Conservation (phyloP, 2,329 filamentous ascomycete species). For the Tricladium varicosporioides region DNA sequence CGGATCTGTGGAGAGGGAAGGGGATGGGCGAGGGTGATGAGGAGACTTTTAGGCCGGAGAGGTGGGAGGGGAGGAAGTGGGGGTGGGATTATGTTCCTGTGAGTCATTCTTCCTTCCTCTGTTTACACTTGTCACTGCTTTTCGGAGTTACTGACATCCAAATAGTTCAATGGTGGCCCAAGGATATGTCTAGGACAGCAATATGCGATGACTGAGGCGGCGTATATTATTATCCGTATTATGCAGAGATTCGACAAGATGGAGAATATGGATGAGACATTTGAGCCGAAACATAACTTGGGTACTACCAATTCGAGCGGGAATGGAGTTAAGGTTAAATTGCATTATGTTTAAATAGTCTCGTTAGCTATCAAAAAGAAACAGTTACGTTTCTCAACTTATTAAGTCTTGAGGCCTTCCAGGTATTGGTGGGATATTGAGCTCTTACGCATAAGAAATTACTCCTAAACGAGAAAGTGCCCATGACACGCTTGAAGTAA, state of each 20-base stretch:
- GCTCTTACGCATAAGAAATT: no score
- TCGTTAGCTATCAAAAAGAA: not conserved
- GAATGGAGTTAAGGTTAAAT: constrained; percentile 1
- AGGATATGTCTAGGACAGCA: constrained; percentile 57
- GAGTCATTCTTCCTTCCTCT: not conserved
- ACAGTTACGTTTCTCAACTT: not conserved
- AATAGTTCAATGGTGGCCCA: constrained; percentile 49
- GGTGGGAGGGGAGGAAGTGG: constrained; percentile 25
- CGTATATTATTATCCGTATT: constrained; percentile 66
- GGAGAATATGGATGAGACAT: constrained; percentile 40
- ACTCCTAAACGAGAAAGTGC: no score
- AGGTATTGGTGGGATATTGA: no score
- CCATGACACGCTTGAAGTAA: no score
- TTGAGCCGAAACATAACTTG: not conserved
- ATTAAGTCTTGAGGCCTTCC: not conserved
- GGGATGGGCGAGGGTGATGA: constrained; percentile 38
- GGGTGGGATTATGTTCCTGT: constrained; percentile 8
- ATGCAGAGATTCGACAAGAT: constrained; percentile 68
- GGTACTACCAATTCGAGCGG: not conserved
- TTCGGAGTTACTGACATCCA: not conserved
- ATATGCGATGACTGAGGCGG: constrained; percentile 73
- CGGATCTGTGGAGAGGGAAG: constrained; percentile 59
- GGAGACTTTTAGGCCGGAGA: constrained; percentile 30
- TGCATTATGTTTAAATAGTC: constrained; percentile 4
- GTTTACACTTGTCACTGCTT: not conserved